These are phyloP conservation scores for Boletellus sp. DNA, from an alignment of 768 basidiomycete genomes.

Conservation along the genomic window DNA sequence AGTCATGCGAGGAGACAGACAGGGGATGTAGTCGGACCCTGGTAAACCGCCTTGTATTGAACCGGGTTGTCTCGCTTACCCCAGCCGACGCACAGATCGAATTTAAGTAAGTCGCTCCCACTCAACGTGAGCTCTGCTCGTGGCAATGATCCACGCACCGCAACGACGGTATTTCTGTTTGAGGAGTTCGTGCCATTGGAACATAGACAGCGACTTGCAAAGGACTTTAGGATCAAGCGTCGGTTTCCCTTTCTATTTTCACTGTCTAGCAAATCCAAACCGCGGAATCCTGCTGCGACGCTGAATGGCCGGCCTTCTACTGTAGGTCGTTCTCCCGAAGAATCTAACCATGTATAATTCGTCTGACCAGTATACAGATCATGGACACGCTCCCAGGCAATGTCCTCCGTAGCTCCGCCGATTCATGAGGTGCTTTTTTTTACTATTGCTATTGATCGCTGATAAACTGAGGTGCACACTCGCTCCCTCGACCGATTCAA, in stretches of 20 bases:
- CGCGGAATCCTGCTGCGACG: conserved; percentile 81
- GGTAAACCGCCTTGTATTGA: conserved; percentile 44
- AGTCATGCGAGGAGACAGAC: conserved; percentile 68
- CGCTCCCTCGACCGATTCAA: too few relatives aligned
- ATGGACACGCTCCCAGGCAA: too few relatives aligned
- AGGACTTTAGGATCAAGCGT: conserved; percentile 50
- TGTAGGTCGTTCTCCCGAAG: conserved; percentile 52
- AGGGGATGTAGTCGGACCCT: conserved; percentile 90
- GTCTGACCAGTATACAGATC: too few relatives aligned
- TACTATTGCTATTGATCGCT: too few relatives aligned
- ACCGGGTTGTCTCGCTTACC: conserved; percentile 1
- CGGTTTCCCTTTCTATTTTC: conserved; percentile 68
- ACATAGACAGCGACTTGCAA: conserved; percentile 70
- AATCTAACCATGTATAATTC: too few relatives aligned
- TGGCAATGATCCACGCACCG: conserved; percentile 63
- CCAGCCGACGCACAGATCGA: conserved; percentile 60
- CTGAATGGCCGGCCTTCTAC: conserved; percentile 77
- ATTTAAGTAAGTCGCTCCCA: conserved; percentile 78
- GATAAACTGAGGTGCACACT: too few relatives aligned
- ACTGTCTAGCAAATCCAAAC: conserved; percentile 41
- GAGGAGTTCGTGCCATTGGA: conserved; percentile 94
- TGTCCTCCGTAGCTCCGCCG: too few relatives aligned
- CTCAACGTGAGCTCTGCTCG: conserved; percentile 21
- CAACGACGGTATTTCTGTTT: conserved; percentile 72
- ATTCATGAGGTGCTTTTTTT: too few relatives aligned